phyloP scores from a whole-genome alignment of 352 stramenopile species.

The Peronospora belbahrii region DNA sequence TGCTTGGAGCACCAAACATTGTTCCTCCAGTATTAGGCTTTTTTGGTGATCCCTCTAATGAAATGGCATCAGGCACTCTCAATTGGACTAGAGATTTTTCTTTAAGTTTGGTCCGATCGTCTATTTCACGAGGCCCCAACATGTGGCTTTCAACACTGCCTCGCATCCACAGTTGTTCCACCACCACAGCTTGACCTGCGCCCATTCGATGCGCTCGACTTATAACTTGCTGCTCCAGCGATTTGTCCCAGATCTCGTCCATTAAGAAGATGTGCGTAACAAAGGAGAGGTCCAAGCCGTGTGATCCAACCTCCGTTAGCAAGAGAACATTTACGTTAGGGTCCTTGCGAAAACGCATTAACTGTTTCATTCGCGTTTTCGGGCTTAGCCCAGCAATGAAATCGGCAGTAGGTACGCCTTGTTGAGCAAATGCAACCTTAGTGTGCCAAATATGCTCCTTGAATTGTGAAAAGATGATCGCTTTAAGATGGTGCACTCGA shows the following conservation, averaged over 20 bases:
- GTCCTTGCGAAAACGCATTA: conserved; percentile 52
- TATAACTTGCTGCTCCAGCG: conserved; percentile 92
- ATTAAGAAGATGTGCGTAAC: conserved; percentile 97
- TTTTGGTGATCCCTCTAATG: conserved; percentile 16
- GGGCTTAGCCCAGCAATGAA: conserved; percentile 52
- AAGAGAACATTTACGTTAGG: conserved; percentile 87
- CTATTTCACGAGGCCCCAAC: conserved; percentile 34
- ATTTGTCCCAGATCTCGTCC: conserved; percentile 95
- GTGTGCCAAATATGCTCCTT: conserved; percentile 72
- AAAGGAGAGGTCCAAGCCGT: conserved; percentile 96
- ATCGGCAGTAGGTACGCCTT: conserved; percentile 47
- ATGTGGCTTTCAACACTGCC: conserved; percentile 79
- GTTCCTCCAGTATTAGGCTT: conserved; percentile 26
- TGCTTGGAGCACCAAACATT: conserved; percentile 27
- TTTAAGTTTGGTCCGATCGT: conserved; percentile 7
- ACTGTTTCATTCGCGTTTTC: conserved; percentile 39
- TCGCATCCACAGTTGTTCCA: conserved; percentile 90
- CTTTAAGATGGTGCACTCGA: conserved; percentile 43
- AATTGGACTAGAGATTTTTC: conserved; percentile 7
- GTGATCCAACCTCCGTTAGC: conserved; percentile 89
- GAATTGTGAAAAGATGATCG: conserved; percentile 82
- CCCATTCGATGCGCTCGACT: conserved; percentile 95
- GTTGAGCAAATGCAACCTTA: conserved; percentile 64
- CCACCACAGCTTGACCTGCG: conserved; percentile 82
- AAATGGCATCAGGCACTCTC: conserved; percentile 8